phyloP scores from a whole-genome alignment of 176 grass and related monocot genomes.

The Musa schizocarpa region DNA sequence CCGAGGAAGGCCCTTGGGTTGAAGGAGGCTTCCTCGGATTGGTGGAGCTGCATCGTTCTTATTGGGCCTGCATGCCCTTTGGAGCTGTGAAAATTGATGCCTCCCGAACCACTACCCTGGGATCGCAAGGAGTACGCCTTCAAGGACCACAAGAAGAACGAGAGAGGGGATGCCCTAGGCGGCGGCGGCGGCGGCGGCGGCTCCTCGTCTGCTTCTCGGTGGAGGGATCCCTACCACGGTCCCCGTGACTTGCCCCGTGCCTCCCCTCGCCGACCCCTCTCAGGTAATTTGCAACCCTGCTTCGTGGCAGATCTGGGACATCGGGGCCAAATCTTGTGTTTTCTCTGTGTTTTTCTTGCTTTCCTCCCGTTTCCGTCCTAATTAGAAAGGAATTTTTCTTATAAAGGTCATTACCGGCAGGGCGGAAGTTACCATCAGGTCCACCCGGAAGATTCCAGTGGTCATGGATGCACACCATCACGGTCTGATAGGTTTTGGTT shows the following conservation, averaged over 20 bases:
- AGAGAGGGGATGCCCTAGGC: conserved; percentile 1
- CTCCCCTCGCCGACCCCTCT: conserved; percentile 18
- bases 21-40: background rate
- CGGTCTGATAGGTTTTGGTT: conserved; percentile 18
- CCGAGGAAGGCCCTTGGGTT: background rate
- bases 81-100: conserved; percentile 21
- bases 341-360: background rate
- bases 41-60: background rate
- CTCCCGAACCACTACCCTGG: conserved; percentile 27
- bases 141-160: conserved; percentile 23
- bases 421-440: conserved; percentile 23
- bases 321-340: background rate
- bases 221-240: conserved; percentile 24
- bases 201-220: conserved; percentile 8
- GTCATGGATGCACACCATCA: conserved; percentile 21
- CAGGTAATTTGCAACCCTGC: conserved; percentile 2
- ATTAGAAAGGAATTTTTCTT: background rate
- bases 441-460: background rate
- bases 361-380: background rate
- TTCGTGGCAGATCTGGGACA: conserved; percentile 1
- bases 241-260: conserved; percentile 18
- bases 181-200: background rate
- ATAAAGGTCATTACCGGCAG: conserved; percentile 27
- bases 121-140: conserved; percentile 24
- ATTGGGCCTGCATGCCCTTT: conserved; percentile 23